Percentiles rank a stretch among this genome's conserved stretches.
Evolutionary conservation across 2,329 filamentous ascomycete species (phyloP).

Genomic region (Thelonectria olida): DNA sequence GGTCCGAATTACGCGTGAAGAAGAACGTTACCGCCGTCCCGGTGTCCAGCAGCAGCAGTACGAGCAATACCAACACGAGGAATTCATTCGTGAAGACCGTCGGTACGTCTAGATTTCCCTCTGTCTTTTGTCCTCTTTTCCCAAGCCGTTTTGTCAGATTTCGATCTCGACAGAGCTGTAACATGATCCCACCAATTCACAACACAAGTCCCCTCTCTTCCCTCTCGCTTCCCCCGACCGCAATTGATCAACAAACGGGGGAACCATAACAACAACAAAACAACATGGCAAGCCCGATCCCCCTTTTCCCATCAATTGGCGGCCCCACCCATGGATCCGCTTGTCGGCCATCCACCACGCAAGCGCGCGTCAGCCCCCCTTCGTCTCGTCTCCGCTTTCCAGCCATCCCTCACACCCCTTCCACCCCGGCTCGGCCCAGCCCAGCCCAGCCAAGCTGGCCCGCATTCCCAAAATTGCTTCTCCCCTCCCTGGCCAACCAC

Average conservation of each 20-base stretch:
- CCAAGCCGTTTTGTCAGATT: neutral
- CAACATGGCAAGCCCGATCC: conserved; percentile 13
- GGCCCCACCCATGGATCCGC: conserved; percentile 29
- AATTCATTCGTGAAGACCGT: conserved; percentile 57
- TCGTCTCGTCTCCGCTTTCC: conserved; percentile 23
- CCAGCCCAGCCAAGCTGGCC: conserved; percentile 33
- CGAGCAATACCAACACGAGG: conserved; percentile 38
- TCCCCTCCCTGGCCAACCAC: conserved; percentile 32
- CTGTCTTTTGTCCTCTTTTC: conserved; percentile 13
- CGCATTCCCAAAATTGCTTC: conserved; percentile 39
- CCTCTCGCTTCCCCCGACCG: conserved; percentile 1
- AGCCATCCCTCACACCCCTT: conserved; percentile 36
- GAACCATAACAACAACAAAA: conserved; percentile 23
- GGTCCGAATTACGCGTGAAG: conserved; percentile 81
- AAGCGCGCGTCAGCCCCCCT: conserved; percentile 34
- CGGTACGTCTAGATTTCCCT: conserved; percentile 55
- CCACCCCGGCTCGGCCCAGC: conserved; percentile 28
- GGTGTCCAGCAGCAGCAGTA: conserved; percentile 62
- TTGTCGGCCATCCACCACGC: conserved; percentile 32
- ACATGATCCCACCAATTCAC: neutral
- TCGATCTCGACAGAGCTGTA: neutral
- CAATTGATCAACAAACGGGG: conserved; percentile 24
- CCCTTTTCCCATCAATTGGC: conserved; percentile 25
- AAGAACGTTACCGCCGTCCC: conserved; percentile 80
- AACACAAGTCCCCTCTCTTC: neutral